phyloP scores from a whole-genome alignment of 108 stramenopile genomes.

The Cyclostephanos tholiformis region DNA sequence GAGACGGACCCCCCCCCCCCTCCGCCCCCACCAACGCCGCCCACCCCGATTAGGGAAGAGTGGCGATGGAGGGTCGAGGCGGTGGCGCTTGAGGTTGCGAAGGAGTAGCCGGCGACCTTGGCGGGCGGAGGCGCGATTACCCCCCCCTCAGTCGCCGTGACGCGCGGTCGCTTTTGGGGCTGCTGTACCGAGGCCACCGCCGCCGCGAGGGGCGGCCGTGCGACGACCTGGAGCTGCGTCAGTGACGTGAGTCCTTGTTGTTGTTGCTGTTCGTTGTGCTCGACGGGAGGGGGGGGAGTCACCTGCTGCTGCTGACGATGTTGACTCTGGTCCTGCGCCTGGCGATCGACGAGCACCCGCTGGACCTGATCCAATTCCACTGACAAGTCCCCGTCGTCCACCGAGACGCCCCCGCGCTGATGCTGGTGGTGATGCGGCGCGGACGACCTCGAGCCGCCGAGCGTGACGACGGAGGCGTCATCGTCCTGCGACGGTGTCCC shows the following conservation, averaged over 20 bases:
- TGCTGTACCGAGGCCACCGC: slow-evolving; percentile 4
- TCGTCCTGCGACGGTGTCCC: background rate
- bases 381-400: slow-evolving; percentile 27
- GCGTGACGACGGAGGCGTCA: slow-evolving; percentile 39
- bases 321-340: background rate
- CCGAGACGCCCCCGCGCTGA: slow-evolving; percentile 10
- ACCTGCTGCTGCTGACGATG: slow-evolving; percentile 15
- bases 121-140: background rate
- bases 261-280: background rate
- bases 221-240: slow-evolving; percentile 9
- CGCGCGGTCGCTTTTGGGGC: slow-evolving; percentile 29
- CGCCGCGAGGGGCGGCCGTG: slow-evolving; percentile 5
- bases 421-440: background rate
- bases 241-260: slow-evolving; percentile 5
- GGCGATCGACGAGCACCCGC: slow-evolving; percentile 15
- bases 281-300: slow-evolving; percentile 23
- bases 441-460: slow-evolving; percentile 26
- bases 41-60: slow-evolving; percentile 4
- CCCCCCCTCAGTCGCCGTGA: slow-evolving; percentile 13
- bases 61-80: slow-evolving; percentile 16
- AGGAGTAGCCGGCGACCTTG: slow-evolving; percentile 10
- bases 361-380: slow-evolving; percentile 41
- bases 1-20: slow-evolving; percentile 11
- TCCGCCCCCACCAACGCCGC: slow-evolving; percentile 6
- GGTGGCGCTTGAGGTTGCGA: slow-evolving; percentile 5